phyloP scores from a whole-genome alignment of 257 asterid genomes.

The Apocynum venetum region DNA sequence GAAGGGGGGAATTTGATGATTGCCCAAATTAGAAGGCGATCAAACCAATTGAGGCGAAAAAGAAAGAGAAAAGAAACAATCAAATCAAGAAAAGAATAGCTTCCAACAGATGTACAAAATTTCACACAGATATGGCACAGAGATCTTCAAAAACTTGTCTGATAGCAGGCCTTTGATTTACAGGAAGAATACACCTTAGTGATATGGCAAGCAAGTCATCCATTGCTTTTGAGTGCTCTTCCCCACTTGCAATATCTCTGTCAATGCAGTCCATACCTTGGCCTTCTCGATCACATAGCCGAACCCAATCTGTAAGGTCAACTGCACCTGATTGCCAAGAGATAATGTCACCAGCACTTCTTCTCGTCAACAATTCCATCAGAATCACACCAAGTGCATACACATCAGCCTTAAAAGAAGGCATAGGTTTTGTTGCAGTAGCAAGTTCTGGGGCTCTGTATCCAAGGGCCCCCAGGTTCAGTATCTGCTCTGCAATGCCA shows the following conservation, averaged over 20 bases:
- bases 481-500: constrained; percentile 86
- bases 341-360: constrained; percentile 96
- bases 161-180: constrained; percentile 85
- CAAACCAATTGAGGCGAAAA: constrained; percentile 30
- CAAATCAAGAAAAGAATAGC: constrained; percentile 47
- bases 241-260: constrained; percentile 79
- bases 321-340: constrained; percentile 94
- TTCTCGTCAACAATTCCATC: constrained; percentile 89
- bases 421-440: constrained; percentile 54
- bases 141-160: constrained; percentile 72
- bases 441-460: constrained; percentile 93
- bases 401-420: constrained; percentile 83
- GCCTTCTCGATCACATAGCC: constrained; percentile 80
- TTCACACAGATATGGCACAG: constrained; percentile 67
- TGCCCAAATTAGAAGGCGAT: constrained; percentile 55
- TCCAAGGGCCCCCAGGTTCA: constrained; percentile 88
- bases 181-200: constrained; percentile 82
- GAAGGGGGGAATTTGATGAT: constrained; percentile 57
- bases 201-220: constrained; percentile 78
- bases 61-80: constrained; percentile 26
- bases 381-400: constrained; percentile 89
- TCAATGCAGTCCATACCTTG: constrained; percentile 92
- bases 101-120: constrained; percentile 49
- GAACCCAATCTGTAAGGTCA: constrained; percentile 94
- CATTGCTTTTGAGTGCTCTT: constrained; percentile 70